Base-by-base conservation (phyloP, 257 asterid species). In the Gardenia jasminoides region DNA sequence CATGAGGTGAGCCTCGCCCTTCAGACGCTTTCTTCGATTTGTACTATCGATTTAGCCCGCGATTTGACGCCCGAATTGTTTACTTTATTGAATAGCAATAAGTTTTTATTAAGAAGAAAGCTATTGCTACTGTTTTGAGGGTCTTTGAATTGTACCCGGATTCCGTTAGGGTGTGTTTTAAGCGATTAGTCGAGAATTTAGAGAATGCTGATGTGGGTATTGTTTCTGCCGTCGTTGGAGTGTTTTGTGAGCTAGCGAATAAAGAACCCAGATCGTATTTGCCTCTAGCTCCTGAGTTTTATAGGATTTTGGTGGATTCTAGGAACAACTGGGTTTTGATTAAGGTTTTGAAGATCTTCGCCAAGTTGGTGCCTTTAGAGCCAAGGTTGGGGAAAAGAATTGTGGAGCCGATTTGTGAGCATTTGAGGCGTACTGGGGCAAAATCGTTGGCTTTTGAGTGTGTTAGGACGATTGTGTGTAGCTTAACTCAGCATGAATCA, bases 211-310 rank as follows among this genome's bases (percentile, higher is more conserved):
- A 95, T 74, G 79, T 87, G 83, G 95, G 89, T 33, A 83, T 92
- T 76, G 88, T 95, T 79, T 88, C 98, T 22, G 90, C 97, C 0
- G 97, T 88, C 28, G 88, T 93, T 62, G 99, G 97, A 67, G 91
- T 95, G 85, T 93, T 95, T 67, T 95, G 96, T 82, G 99, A 95
- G 88, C 89, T 95, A 70, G 84, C 96, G 74, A 84, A 82, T 54
- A 91, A 85, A 52, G 97, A 95, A 16, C 93, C 98, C 13, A 89
- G 80, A 79, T 91, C 98, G 19, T 95, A 92, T 81, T 85, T 95
- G 87, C 98, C 99, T 3, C 83, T 95, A 86, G 99, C 99, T 6
- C 99, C 99, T 0, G 98, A 95, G 80, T 95, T 95, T 80, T 93
- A 90, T 81, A 88, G 87, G 81, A 84, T 93, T 80, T 84, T 95